phyloP scores from a whole-genome alignment of 495 filamentous ascomycete species.

The Amphirosellinia nigrospora region DNA sequence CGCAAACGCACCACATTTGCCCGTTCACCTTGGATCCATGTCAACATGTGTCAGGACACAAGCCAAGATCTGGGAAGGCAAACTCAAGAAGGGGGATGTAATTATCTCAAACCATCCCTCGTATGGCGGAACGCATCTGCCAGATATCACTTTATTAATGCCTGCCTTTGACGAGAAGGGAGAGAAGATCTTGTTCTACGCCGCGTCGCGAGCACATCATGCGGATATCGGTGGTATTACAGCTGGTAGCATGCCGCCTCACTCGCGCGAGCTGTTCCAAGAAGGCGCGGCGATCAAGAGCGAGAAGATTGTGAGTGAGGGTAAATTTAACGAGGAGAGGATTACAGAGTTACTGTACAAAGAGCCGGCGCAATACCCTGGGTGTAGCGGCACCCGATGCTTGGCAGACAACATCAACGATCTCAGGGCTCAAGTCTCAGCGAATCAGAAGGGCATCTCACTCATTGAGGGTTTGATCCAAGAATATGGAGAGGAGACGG shows the following conservation, averaged over 20 bases:
- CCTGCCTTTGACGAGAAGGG: constrained; percentile 81
- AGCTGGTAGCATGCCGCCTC: constrained; percentile 95
- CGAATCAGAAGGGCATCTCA: constrained; percentile 94
- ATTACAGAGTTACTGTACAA: constrained; percentile 82
- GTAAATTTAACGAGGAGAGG: constrained; percentile 85
- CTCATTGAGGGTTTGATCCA: constrained; percentile 83
- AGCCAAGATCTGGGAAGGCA: constrained; percentile 90
- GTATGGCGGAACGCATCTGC: constrained; percentile 80
- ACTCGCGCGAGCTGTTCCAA: constrained; percentile 90
- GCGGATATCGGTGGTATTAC: constrained; percentile 97
- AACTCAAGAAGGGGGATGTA: constrained; percentile 89
- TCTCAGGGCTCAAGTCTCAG: constrained; percentile 93
- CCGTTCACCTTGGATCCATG: constrained; percentile 91
- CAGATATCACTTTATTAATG: constrained; percentile 93
- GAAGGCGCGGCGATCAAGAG: constrained; percentile 94
- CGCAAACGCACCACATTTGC: constrained; percentile 93
- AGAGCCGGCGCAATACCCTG: constrained; percentile 84
- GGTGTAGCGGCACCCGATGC: constrained; percentile 88
- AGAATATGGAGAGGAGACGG: constrained; percentile 89
- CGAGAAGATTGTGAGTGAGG: constrained; percentile 91
- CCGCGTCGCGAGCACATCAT: constrained; percentile 93
- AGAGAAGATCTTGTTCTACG: constrained; percentile 93
- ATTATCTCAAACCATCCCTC: constrained; percentile 96
- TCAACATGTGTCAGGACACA: constrained; percentile 93
- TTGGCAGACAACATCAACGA: constrained; percentile 95